These are phyloP conservation scores for Pythium apleroticum DNA, from an alignment of 352 stramenopile genomes.

Conservation along the genomic window DNA sequence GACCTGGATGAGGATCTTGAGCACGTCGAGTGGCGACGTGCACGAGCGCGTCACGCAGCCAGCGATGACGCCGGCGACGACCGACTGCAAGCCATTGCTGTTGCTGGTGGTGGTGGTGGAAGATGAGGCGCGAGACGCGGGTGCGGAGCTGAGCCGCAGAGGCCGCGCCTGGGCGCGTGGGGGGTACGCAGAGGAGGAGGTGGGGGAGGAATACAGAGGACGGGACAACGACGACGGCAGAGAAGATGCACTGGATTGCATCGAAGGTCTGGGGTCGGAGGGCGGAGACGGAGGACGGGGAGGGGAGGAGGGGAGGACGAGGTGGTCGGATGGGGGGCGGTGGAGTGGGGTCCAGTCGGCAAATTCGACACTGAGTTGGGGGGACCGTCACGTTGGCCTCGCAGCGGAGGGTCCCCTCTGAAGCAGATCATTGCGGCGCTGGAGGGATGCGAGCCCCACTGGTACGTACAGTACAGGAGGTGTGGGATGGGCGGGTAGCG, in stretches of 20 bases:
- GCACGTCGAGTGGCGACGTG: conserved; percentile 79
- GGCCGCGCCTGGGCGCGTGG: conserved; percentile 3
- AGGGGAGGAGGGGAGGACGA: not conserved
- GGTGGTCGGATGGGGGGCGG: not conserved
- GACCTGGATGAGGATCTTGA: conserved; percentile 86
- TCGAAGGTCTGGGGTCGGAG: not conserved
- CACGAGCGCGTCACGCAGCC: conserved; percentile 80
- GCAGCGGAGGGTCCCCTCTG: too few relatives aligned
- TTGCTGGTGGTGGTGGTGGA: conserved; percentile 2
- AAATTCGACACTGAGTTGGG: conserved; percentile 25
- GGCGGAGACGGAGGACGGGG: not conserved
- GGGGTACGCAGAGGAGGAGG: conserved; percentile 1
- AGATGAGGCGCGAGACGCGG: not conserved
- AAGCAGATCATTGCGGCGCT: not conserved
- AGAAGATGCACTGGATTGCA: conserved; percentile 2
- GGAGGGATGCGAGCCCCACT: not conserved
- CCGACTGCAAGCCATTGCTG: conserved; percentile 50
- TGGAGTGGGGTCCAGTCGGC: conserved; percentile 2
- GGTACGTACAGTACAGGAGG: not conserved
- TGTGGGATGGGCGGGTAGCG: not conserved
- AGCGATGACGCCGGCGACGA: conserved; percentile 72
- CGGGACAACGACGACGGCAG: not conserved
- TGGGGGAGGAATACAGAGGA: not conserved
- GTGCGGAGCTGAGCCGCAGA: conserved; percentile 5
- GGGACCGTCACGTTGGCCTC: conserved; percentile 1